Evolutionary conservation across 2,329 filamentous ascomycete species (phyloP).

Genomic region (Septoria petroselini): DNA sequence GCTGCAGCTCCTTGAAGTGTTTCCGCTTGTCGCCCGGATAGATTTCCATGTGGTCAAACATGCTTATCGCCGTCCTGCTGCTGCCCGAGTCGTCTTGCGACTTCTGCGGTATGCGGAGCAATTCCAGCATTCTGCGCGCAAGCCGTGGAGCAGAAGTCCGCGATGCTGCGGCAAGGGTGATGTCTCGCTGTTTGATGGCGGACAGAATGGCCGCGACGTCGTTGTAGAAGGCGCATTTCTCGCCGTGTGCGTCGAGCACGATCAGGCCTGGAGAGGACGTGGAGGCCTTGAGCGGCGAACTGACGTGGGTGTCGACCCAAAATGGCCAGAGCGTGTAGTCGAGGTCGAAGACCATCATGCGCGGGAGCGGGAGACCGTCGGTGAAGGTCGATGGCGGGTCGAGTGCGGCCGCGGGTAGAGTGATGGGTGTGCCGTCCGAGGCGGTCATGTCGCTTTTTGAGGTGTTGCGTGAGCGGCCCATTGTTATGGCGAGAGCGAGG

Average conservation of each 20-base stretch:
- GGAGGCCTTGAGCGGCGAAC: conserved; percentile 52
- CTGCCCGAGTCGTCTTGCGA: conserved; percentile 27
- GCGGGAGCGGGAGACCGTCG: conserved; percentile 69
- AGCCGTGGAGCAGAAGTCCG: conserved; percentile 77
- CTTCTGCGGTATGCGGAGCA: conserved; percentile 64
- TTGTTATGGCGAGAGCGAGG: conserved; percentile 19
- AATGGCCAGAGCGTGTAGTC: conserved; percentile 99
- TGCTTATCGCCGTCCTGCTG: conserved; percentile 41
- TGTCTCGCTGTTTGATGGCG: conserved; percentile 54
- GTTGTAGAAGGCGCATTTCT: conserved; percentile 48
- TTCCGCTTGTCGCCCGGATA: conserved; percentile 77
- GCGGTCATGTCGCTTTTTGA: conserved; percentile 11
- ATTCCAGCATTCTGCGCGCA: conserved; percentile 73
- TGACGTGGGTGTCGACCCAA: conserved; percentile 87
- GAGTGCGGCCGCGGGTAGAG: conserved; percentile 38
- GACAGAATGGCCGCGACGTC: conserved; percentile 52
- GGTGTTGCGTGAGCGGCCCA: conserved; percentile 20
- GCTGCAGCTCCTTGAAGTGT: conserved; percentile 73
- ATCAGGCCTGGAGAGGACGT: conserved; percentile 38
- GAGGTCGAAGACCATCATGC: conserved; percentile 86
- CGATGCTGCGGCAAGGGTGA: conserved; percentile 70
- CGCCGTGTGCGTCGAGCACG: conserved; percentile 52
- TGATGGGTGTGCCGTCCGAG: conserved; percentile 37
- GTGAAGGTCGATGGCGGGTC: conserved; percentile 56
- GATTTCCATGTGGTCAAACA: conserved; percentile 51